Percentiles rank a stretch among this genome's conserved stretches.
Conservation (phyloP, 179 eudicot genomes). For the Drosera spatulata region DNA sequence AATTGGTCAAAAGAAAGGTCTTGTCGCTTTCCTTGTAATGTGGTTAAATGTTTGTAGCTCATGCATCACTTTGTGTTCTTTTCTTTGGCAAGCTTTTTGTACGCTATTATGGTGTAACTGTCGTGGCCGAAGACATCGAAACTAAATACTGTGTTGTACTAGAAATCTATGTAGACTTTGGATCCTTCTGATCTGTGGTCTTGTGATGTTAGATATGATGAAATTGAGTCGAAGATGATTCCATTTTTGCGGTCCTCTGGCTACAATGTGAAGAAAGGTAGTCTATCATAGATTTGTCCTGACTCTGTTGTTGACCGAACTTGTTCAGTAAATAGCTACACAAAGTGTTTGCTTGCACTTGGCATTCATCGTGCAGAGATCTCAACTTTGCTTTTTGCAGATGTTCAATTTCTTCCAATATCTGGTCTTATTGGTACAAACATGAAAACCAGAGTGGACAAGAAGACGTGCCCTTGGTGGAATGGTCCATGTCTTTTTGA, state of each 20-base stretch:
- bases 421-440: constrained; percentile 82
- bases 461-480: constrained; percentile 76
- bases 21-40: not conserved
- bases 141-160: too few species aligned
- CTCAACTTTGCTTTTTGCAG: constrained; percentile 26
- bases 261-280: constrained; percentile 97
- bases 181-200: too few species aligned
- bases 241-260: constrained; percentile 70
- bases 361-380: constrained; percentile 4
- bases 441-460: constrained; percentile 55
- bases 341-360: not conserved
- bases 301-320: too few species aligned
- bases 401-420: constrained; percentile 86
- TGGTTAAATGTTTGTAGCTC: not conserved
- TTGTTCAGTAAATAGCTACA: too few species aligned
- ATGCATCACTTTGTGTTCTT: too few species aligned
- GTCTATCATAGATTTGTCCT: not conserved
- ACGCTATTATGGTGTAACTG: too few species aligned
- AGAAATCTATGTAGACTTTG: too few species aligned
- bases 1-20: constrained; percentile 91
- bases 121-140: too few species aligned
- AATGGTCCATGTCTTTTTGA: constrained; percentile 88
- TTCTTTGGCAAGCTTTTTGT: too few species aligned
- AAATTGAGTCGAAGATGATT: constrained; percentile 82
- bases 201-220: constrained; percentile 55